Evolutionary conservation across 257 asterid species (phyloP), one percentile per base, ranked within the genome.

Genomic region (Capsicum rhomboideum): DNA sequence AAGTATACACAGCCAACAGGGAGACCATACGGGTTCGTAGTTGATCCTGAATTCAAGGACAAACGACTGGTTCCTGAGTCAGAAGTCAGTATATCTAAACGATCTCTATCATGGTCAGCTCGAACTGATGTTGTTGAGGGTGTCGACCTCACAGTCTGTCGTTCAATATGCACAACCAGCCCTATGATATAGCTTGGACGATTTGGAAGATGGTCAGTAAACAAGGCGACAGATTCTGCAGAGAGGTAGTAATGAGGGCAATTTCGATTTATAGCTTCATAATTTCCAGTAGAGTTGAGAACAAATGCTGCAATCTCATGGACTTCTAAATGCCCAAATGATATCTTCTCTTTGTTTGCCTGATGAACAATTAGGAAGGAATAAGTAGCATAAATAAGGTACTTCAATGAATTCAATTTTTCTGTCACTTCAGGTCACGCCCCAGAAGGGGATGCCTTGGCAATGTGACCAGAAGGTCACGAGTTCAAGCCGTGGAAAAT

Each of bases 311-410:
- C 99, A 86, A 90, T 91, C 86, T 92, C 99, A 10, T 93, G 98
- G 61, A 95, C 97, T 87, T 95, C 98, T 84, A 97, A 80, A 52
- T 92, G 88, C 18, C 92, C 95, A 79, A 92, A 93, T 7, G 98
- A 93, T 90, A 97, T 93, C 93, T 86, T 93, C 92, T 97, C 99
- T 87, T 97, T 95, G 93, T 90, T 97, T 21, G 97, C 92, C 99
- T 97, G 94, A 61, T 9, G 66, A 29, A 52, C 31, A 66, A 56
- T 40, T 74, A 55, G 71, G 44, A 64, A 11, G 21, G 16, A 72
- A 20, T 6, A 37, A 34, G 46, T 77, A 17, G 82, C 64, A 81
- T 4, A 81, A 81, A 81, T 21, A 18, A 53, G 55, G 20, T 17
- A 55, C 21, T 56, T 54, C 74, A 58, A 31, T 12, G 21, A 2